Evolutionary conservation across 2,329 filamentous ascomycete species (phyloP).

Genomic region (Basipetospora chlamydospora): DNA sequence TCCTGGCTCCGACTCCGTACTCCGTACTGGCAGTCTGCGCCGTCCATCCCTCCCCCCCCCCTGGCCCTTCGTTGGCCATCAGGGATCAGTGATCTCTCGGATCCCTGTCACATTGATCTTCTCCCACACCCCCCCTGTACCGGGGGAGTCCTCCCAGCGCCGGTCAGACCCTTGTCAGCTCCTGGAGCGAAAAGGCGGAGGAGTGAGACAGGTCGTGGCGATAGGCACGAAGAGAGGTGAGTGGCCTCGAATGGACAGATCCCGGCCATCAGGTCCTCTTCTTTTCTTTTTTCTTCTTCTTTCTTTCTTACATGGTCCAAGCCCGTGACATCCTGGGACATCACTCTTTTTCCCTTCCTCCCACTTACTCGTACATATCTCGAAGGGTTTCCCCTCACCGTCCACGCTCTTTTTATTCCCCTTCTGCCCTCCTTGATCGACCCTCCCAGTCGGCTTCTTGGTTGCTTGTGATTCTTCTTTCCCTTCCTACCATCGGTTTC

Average conservation of each 20-base stretch:
- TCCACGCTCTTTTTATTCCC: conserved; percentile 5
- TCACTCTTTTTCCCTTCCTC: neutral
- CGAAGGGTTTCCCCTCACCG: conserved; percentile 4
- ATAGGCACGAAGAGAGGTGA: neutral
- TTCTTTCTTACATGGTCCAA: too few relatives aligned
- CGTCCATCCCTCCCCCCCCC: too few relatives aligned
- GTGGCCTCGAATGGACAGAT: neutral
- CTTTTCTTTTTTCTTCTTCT: too few relatives aligned
- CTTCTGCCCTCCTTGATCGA: conserved; percentile 2
- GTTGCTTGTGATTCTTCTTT: conserved; percentile 5
- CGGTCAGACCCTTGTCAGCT: neutral
- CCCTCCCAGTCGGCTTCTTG: conserved; percentile 2
- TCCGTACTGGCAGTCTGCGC: too few relatives aligned
- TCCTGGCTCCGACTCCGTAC: too few relatives aligned
- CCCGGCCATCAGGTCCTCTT: neutral
- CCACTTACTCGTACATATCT: conserved; percentile 6
- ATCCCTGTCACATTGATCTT: too few relatives aligned
- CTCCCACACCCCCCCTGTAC: neutral
- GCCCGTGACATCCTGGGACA: neutral
- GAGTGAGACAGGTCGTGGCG: neutral
- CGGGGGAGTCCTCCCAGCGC: too few relatives aligned
- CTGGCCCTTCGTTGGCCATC: too few relatives aligned
- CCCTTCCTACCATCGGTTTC: conserved; percentile 4
- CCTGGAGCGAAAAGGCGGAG: neutral
- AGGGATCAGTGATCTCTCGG: too few relatives aligned